phyloP scores from a whole-genome alignment of 2,329 filamentous ascomycete genomes.

The Alternaria sp. region DNA sequence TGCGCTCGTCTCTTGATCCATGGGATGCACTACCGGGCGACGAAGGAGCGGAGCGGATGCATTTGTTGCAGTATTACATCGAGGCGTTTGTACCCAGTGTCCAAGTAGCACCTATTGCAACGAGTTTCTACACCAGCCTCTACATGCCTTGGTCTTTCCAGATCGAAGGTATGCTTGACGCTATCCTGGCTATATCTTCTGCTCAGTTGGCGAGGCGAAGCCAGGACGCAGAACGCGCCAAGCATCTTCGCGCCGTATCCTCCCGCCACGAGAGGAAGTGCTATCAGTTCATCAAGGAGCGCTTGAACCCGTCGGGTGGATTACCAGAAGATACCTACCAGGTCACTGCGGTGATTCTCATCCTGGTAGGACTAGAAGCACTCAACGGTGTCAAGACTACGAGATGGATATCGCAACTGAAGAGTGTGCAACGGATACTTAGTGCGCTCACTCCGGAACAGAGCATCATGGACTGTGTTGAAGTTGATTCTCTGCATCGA shows the following conservation, averaged over 20 bases:
- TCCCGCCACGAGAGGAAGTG: constrained; percentile 42
- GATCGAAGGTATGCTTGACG: constrained; percentile 45
- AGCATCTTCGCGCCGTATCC: constrained; percentile 38
- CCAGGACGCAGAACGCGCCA: constrained; percentile 33
- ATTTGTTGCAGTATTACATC: constrained; percentile 45
- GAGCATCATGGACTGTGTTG: constrained; percentile 33
- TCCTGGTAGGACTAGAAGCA: constrained; percentile 45
- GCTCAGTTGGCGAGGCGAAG: constrained; percentile 43
- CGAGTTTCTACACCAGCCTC: constrained; percentile 44
- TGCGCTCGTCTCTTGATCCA: constrained; percentile 32
- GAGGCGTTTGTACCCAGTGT: constrained; percentile 47
- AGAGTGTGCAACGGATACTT: constrained; percentile 42
- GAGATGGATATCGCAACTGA: constrained; percentile 45
- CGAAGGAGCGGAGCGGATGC: constrained; percentile 32
- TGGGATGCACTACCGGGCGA: constrained; percentile 41
- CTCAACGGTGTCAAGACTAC: constrained; percentile 44
- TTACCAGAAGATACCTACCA: constrained; percentile 40
- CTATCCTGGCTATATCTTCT: constrained; percentile 45
- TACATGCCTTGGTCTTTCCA: constrained; percentile 48
- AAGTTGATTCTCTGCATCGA: constrained; percentile 43
- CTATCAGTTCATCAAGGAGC: constrained; percentile 41
- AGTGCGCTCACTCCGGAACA: constrained; percentile 32
- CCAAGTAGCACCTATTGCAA: constrained; percentile 43
- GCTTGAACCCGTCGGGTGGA: constrained; percentile 33
- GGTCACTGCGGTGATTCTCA: constrained; percentile 42